Conservation (phyloP, 2,329 filamentous ascomycete species). For the Rhynchosporium agropyri region DNA sequence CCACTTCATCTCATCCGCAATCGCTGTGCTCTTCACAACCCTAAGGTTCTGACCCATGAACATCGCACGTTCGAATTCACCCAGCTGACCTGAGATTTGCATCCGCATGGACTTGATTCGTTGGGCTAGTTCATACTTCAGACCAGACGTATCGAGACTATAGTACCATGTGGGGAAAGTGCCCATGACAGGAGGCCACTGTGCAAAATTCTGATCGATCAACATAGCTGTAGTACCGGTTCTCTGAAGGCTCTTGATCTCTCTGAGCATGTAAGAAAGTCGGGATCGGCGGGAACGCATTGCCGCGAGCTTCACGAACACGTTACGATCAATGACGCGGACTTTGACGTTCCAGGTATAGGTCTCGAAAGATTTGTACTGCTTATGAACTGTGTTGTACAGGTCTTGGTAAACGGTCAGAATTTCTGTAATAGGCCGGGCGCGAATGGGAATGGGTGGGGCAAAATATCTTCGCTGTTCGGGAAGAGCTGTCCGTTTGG, state of each 20-base stretch:
- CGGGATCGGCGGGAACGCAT: constrained; percentile 11
- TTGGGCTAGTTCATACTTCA: neutral
- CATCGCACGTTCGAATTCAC: constrained; percentile 2
- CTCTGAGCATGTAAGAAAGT: constrained; percentile 1
- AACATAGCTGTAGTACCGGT: neutral
- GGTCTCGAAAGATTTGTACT: constrained; percentile 1
- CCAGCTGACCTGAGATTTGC: neutral
- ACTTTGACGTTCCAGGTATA: constrained; percentile 9
- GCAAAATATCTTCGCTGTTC: constrained; percentile 1
- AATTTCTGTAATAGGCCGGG: constrained; percentile 10
- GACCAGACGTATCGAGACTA: constrained; percentile 1
- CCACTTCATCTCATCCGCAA: constrained; percentile 10
- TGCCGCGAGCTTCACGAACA: constrained; percentile 5
- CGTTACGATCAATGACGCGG: neutral
- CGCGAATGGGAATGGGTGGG: constrained; percentile 1
- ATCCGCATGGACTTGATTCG: neutral
- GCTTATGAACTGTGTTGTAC: neutral
- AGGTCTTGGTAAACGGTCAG: neutral
- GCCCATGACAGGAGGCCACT: neutral
- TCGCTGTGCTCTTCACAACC: neutral
- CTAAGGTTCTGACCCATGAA: constrained; percentile 1
- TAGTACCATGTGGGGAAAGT: neutral
- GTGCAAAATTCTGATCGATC: neutral
- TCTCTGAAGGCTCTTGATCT: constrained; percentile 4
- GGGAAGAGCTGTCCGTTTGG: constrained; percentile 7